phyloP scores from a whole-genome alignment of 225 moss, liverwort and hornwort species.

The Sphagnum tenellum region DNA sequence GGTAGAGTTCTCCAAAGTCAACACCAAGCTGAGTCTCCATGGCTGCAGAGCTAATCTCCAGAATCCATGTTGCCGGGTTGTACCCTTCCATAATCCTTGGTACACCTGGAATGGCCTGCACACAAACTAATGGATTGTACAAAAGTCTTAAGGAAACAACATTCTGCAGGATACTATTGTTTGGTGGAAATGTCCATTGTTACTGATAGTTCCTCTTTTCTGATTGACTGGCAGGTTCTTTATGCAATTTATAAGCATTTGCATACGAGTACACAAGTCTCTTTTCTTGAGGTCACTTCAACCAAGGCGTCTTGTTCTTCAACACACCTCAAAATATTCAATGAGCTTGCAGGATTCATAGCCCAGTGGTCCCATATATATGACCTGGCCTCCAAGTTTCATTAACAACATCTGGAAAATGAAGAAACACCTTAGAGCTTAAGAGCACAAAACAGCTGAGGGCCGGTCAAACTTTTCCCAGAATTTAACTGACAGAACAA shows the following conservation, averaged over 20 bases:
- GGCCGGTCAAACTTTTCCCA: not conserved
- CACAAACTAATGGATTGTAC: not conserved
- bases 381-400: conserved; percentile 42
- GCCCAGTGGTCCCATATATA: conserved; percentile 41
- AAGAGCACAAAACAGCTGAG: not conserved
- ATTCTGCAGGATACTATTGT: not conserved
- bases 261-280: not conserved
- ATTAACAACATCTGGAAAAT: conserved; percentile 28
- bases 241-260: not conserved
- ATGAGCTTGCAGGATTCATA: conserved; percentile 26
- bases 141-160: not conserved
- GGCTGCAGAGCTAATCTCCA: conserved; percentile 27
- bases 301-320: too few species aligned
- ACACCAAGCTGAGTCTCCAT: conserved; percentile 24
- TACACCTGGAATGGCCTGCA: conserved; percentile 33
- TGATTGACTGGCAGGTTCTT: not conserved
- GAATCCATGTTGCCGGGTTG: conserved; percentile 53
- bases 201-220: too few species aligned
- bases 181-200: not conserved
- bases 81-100: conserved; percentile 31
- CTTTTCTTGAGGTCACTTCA: not conserved
- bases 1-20: conserved; percentile 33
- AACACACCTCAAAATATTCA: conserved; percentile 34
- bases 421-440: not conserved
- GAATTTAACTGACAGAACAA: not conserved